These are phyloP conservation scores for Fonsecaea nubica DNA, from an alignment of 2,329 filamentous ascomycete genomes.

Conservation along the genomic window DNA sequence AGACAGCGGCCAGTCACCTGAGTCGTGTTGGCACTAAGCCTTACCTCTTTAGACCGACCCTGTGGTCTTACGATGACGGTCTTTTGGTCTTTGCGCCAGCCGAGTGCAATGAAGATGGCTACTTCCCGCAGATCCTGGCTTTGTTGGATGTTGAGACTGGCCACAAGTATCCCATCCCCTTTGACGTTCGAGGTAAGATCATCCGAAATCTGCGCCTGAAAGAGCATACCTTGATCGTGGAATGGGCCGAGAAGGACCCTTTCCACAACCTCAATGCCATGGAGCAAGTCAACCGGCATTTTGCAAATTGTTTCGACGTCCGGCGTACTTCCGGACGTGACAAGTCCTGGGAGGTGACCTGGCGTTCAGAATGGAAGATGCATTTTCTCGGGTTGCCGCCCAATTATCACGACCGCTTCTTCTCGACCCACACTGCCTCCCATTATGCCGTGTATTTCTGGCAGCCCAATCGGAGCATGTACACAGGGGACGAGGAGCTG, in stretches of 20 bases:
- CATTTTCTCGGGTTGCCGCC: constrained; percentile 64
- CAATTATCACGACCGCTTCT: constrained; percentile 65
- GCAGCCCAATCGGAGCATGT: constrained; percentile 64
- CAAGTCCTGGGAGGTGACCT: constrained; percentile 46
- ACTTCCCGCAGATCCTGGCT: constrained; percentile 45
- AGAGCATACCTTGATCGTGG: constrained; percentile 64
- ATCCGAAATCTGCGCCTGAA: constrained; percentile 63
- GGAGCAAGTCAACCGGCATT: constrained; percentile 63
- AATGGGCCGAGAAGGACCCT: constrained; percentile 64
- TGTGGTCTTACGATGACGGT: constrained; percentile 66
- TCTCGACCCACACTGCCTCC: constrained; percentile 64
- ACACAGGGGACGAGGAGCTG: constrained; percentile 60
- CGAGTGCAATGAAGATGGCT: constrained; percentile 40
- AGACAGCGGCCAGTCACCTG: constrained; percentile 38
- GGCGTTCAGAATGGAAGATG: constrained; percentile 67
- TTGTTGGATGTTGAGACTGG: constrained; percentile 60
- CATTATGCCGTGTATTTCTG: constrained; percentile 69
- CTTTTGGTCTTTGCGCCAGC: constrained; percentile 61
- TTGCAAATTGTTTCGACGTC: constrained; percentile 66
- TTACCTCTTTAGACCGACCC: constrained; percentile 47
- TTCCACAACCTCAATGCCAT: constrained; percentile 60
- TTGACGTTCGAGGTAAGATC: constrained; percentile 57
- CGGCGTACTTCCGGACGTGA: not conserved
- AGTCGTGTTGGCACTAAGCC: constrained; percentile 37
- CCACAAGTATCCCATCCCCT: constrained; percentile 56